A percentile compares a stretch with the other conserved stretches of the same genome.
Conservation (phyloP, 192 early-diverging fungal genomes). For the Geranomyces michiganensis region DNA sequence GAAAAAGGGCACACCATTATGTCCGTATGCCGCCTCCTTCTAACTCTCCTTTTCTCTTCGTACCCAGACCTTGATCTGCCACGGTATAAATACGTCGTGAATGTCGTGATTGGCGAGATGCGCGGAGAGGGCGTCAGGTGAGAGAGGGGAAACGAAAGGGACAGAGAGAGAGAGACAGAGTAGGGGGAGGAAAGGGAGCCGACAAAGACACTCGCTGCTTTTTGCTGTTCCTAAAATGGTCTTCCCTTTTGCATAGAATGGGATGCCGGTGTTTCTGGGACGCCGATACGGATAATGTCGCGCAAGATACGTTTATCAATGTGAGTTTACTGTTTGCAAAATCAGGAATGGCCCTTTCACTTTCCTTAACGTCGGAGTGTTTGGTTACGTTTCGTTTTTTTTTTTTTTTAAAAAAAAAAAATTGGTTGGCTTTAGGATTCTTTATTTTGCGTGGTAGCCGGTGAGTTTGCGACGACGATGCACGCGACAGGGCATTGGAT, state of each 20-base stretch:
- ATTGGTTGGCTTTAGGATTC: no score
- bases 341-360: not conserved
- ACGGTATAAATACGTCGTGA: conserved; percentile 62
- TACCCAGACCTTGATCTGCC: conserved; percentile 50
- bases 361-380: no score
- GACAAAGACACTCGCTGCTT: no score
- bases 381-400: no score
- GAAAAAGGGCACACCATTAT: no score
- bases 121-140: conserved; percentile 62
- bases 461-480: conserved; percentile 1
- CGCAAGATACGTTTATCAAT: conserved; percentile 62
- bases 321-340: conserved; percentile 36
- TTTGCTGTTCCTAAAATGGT: no score
- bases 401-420: no score
- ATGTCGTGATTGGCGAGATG: conserved; percentile 66
- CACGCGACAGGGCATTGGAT: not conserved
- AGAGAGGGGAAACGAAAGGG: no score
- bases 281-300: conserved; percentile 64
- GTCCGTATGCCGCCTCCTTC: no score
- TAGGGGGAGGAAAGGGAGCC: no score
- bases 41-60: not conserved
- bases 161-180: no score
- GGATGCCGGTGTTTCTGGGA: conserved; percentile 67
- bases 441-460: conserved; percentile 59
- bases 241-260: conserved; percentile 49